These are phyloP conservation scores for Fraxinus platypoda DNA, from an alignment of 305 asterid species.

Conservation along the genomic window DNA sequence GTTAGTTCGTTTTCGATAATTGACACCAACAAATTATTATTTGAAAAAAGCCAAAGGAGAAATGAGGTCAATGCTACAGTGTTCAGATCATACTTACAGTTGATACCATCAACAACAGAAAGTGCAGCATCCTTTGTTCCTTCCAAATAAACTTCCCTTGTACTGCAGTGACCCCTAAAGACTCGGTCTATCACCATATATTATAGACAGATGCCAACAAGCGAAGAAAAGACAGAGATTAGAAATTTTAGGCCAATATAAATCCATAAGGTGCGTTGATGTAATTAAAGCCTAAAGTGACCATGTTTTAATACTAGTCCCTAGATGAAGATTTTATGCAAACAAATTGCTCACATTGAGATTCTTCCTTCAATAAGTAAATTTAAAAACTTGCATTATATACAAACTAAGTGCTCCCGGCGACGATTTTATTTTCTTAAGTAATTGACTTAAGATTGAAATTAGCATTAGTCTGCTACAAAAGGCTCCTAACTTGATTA, in stretches of 20 bases:
- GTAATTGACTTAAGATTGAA: not conserved
- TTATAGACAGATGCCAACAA: slow-evolving; percentile 11
- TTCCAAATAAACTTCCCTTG: slow-evolving; percentile 75
- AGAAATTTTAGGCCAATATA: not conserved
- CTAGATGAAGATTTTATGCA: not conserved
- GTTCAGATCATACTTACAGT: slow-evolving; percentile 55
- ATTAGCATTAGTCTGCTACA: not conserved
- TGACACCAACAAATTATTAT: not conserved
- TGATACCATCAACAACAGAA: slow-evolving; percentile 77
- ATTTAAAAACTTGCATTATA: not conserved
- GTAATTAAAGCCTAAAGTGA: not conserved
- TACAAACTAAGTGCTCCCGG: not conserved
- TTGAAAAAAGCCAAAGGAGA: slow-evolving; percentile 1
- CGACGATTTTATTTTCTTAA: not conserved
- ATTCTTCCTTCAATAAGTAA: not conserved
- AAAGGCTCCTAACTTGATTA: not conserved
- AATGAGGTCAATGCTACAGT: slow-evolving; percentile 2
- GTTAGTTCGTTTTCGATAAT: slow-evolving; percentile 11
- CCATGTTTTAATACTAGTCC: not conserved
- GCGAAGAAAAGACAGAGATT: not conserved
- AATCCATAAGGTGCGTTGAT: not conserved
- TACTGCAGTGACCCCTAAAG: slow-evolving; percentile 74
- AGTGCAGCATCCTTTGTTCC: slow-evolving; percentile 79
- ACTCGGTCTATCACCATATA: slow-evolving; percentile 58
- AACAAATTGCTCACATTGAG: not conserved